These are phyloP conservation scores for Aspergillus nidulans DNA, from an alignment of 495 filamentous ascomycete species.

Conservation along the genomic window DNA sequence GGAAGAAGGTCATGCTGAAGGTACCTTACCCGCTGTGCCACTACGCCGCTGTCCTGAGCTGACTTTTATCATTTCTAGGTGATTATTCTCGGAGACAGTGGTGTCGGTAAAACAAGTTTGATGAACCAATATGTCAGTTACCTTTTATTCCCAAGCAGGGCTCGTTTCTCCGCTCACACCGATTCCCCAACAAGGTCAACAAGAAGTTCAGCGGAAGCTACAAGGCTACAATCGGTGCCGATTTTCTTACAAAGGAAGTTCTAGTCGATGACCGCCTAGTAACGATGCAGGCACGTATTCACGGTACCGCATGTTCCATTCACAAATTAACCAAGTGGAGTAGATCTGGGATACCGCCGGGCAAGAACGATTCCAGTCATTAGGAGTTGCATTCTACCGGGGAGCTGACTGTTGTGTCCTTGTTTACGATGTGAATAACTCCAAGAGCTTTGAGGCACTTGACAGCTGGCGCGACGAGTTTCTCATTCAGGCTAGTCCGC, in stretches of 20 bases:
- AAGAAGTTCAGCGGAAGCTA: conserved; percentile 99
- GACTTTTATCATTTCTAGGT: conserved; percentile 57
- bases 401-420: conserved; percentile 98
- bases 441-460: conserved; percentile 96
- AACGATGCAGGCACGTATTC: conserved; percentile 83
- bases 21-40: conserved; percentile 44
- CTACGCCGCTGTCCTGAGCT: background rate
- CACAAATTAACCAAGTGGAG: conserved; percentile 18
- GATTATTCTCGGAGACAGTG: conserved; percentile 96
- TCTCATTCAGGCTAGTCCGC: conserved; percentile 91
- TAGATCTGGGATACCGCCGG: conserved; percentile 98
- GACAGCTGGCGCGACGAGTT: conserved; percentile 99
- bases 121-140: conserved; percentile 99
- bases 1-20: conserved; percentile 98
- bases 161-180: conserved; percentile 20
- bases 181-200: conserved; percentile 68
- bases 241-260: conserved; percentile 98
- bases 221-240: conserved; percentile 98
- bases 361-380: conserved; percentile 94
- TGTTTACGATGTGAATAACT: conserved; percentile 98
- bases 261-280: conserved; percentile 94
- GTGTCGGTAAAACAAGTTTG: conserved; percentile 97
- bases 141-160: conserved; percentile 7
- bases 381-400: conserved; percentile 97
- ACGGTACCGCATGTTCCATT: background rate